Evolutionary conservation across 2,329 filamentous ascomycete species (phyloP).

Genomic region (Apiospora sp.): DNA sequence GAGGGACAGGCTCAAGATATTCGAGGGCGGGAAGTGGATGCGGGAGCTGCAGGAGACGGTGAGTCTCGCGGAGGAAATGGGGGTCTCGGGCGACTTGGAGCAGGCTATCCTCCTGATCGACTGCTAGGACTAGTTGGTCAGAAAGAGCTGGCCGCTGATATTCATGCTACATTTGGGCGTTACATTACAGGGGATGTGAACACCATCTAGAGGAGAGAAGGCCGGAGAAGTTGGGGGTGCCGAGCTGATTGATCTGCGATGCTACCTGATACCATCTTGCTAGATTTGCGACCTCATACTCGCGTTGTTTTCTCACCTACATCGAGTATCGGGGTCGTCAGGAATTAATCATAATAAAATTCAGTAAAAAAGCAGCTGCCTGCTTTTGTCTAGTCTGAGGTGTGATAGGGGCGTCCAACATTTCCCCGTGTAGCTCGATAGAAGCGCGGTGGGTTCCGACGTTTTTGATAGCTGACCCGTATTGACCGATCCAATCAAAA

Average conservation of each 20-base stretch:
- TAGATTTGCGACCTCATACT: background rate
- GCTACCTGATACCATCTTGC: background rate
- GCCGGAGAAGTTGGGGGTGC: background rate
- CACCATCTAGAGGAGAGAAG: background rate
- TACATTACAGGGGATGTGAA: background rate
- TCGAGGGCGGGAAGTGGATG: slow-evolving; percentile 34
- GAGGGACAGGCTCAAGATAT: slow-evolving; percentile 28
- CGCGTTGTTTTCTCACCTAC: background rate
- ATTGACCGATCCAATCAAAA: background rate
- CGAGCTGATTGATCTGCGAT: background rate
- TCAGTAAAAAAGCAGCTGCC: background rate
- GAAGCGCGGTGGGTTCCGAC: slow-evolving; percentile 5
- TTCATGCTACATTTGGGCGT: background rate
- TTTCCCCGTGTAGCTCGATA: background rate
- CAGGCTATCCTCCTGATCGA: background rate
- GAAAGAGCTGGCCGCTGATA: too few relatives aligned
- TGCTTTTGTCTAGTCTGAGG: background rate
- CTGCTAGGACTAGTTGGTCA: background rate
- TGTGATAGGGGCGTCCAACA: background rate
- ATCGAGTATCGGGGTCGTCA: background rate
- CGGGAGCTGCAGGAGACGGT: slow-evolving; percentile 31
- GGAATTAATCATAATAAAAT: background rate
- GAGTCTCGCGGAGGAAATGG: slow-evolving; percentile 1
- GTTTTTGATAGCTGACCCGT: background rate
- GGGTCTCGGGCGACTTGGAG: background rate